Base-by-base conservation (phyloP, 345 rosid species). In the Viola odorata region DNA sequence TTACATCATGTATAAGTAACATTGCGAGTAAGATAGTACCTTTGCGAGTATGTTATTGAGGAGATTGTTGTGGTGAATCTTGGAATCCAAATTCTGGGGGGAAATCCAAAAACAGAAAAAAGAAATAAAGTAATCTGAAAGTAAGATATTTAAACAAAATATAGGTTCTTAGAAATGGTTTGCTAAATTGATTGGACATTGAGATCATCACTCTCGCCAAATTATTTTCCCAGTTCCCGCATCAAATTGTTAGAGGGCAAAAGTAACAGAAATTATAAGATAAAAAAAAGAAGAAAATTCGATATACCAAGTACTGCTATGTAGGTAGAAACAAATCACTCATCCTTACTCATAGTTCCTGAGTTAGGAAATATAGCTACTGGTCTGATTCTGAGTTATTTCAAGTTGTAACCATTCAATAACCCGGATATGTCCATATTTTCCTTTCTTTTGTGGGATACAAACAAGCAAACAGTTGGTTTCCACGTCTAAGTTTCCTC, bases 1-100 rank as follows among this genome's bases (percentile, higher is more conserved):
- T 7, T 10, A 63, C 5, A 5, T 13, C 6, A 63, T 32, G 12
- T 40, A 5, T 12, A 53, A 57, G 13, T 47, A 9, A 4, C 0
- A 47, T 11, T 12, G 49, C 39, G n/a, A 41, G 50, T 41, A 40
- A 58, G 53, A 63, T 37, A 42, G 9, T 85, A 91, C 98, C 98
- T 91, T 91, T 5, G 98, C 92, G 42, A 91, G 80, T 63, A 91
- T 88, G 78, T 88, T 91, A 64, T 91, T 91, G 68, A 91, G 85
- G 67, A 91, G 96, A 69, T 91, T 91, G 77, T 91, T 91, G 79
- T 86, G 98, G 73, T 84, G 96, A 71, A 91, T 88, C 84, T 91
- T 91, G 36, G 95, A 91, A 81, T 91, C 98, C 91, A 91, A 75
- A 68, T 80, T 86, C 98, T 91, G 85, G 52, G 13, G 60, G 56